Evolutionary conservation across 2,329 filamentous ascomycete genomes (phyloP), one percentile per base, ranked within the genome.

Genomic region (Beauveria pseudobassiana): DNA sequence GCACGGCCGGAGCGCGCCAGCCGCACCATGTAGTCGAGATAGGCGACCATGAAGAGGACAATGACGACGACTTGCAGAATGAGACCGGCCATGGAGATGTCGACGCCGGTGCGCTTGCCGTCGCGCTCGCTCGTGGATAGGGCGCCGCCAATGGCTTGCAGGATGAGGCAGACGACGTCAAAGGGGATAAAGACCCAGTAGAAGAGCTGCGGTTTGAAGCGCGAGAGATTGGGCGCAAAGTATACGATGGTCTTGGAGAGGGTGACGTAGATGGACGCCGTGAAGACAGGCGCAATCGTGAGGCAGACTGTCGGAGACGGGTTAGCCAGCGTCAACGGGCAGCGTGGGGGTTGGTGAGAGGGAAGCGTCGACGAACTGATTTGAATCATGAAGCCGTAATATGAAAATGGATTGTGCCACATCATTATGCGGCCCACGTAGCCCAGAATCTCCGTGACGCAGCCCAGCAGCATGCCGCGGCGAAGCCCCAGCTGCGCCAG

Each of bases 201-300:
- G 65, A 78, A 76, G 48, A 77, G 69, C 48, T 69, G 66, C 16
- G 78, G 77, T 48, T 70, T 72, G 70, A 81, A 75, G 61, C 77
- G 76, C 18, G 78, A 78, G 45, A 79, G 68, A 2, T 73, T 68
- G 3, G 72, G 73, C 1, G 71, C 73, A 63, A 79, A 71, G 69
- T 69, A 70, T 48, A 79, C 55, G 66, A 79, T 78, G 6, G 73
- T 67, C 64, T 75, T 75, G 65, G 72, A 74, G 34, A 88, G 77
- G 34, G 83, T 87, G 59, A 89, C 80, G 70, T 89, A 90, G 68
- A 89, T 85, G 63, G 84, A 84, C 0, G 86, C 87, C 30, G 83
- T 66, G 80, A 83, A 78, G 63, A 78, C 75, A 58, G 76, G 76
- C 10, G 73, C 76, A 64, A 73, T 71, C 4, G 83, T 87, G 56